Conservation (phyloP, 345 rosid genomes). For the Toxicodendron radicans region DNA sequence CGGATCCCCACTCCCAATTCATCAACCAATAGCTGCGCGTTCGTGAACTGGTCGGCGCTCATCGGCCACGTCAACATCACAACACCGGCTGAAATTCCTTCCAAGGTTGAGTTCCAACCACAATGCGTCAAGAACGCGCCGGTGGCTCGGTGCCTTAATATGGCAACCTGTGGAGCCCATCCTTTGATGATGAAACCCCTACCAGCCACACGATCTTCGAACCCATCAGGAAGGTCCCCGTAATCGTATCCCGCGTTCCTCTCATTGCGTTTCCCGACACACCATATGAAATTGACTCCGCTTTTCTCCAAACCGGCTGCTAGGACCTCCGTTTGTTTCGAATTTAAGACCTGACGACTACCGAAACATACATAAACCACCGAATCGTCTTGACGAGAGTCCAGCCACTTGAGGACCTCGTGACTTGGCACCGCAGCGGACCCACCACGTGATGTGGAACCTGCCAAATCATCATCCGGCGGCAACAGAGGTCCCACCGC, state of each 20-base stretch:
- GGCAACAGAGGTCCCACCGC: constrained; percentile 39
- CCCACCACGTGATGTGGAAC: constrained; percentile 24
- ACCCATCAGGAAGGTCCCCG: background rate
- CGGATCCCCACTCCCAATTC: constrained; percentile 24
- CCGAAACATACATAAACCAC: constrained; percentile 27
- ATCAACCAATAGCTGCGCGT: constrained; percentile 36
- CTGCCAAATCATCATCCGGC: background rate
- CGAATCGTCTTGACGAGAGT: background rate
- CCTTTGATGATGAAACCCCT: constrained; percentile 20
- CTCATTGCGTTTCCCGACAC: background rate
- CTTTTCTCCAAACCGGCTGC: constrained; percentile 21
- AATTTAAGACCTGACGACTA: constrained; percentile 8
- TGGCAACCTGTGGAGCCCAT: constrained; percentile 25
- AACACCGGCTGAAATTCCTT: constrained; percentile 38
- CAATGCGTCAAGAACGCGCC: constrained; percentile 23
- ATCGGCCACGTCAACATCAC: constrained; percentile 50
- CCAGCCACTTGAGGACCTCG: constrained; percentile 25
- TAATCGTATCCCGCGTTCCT: background rate
- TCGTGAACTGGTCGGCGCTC: constrained; percentile 39
- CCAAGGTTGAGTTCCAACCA: constrained; percentile 26
- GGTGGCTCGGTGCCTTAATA: constrained; percentile 17
- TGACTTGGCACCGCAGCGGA: constrained; percentile 9
- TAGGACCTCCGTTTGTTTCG: constrained; percentile 4
- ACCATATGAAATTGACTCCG: constrained; percentile 13
- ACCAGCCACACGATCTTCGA: constrained; percentile 19